A percentile compares a stretch with the other conserved stretches of the same genome.
Evolutionary conservation across 805 yeast species (phyloP).

Genomic region (Ogataea methylovora): DNA sequence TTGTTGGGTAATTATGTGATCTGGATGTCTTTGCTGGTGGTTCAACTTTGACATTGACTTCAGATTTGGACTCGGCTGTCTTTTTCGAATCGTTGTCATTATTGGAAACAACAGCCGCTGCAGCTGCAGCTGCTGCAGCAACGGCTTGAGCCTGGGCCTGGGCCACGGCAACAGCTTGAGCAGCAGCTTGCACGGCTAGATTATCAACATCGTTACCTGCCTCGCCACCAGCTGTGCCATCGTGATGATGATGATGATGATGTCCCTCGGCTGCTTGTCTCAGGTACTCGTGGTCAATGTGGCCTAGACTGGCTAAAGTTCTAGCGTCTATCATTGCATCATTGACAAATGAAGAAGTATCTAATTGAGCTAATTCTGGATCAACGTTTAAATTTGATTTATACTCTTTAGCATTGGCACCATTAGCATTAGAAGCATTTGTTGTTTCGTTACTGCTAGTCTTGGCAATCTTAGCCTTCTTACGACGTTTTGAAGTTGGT

Average conservation of each 20-base stretch:
- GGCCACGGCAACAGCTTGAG: slow-evolving; percentile 14
- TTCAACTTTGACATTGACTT: no score
- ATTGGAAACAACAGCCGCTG: slow-evolving; percentile 6
- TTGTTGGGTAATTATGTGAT: no score
- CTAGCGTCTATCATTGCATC: slow-evolving; percentile 67
- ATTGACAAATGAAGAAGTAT: slow-evolving; percentile 43
- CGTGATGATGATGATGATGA: slow-evolving; percentile 7
- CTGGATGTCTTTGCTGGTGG: no score
- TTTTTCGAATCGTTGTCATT: not conserved
- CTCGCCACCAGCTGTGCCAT: no score
- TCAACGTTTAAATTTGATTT: slow-evolving; percentile 34
- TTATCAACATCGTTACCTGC: slow-evolving; percentile 12
- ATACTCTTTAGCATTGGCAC: slow-evolving; percentile 7
- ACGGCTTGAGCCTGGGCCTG: slow-evolving; percentile 10
- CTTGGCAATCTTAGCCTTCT: no score
- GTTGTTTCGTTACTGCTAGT: not conserved
- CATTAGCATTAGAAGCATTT: slow-evolving; percentile 3
- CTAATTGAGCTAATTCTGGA: slow-evolving; percentile 49
- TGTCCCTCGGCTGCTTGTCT: slow-evolving; percentile 18
- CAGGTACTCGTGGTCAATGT: slow-evolving; percentile 23
- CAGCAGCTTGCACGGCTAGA: slow-evolving; percentile 8
- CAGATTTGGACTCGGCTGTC: no score
- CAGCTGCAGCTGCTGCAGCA: slow-evolving; percentile 15
- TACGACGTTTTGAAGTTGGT: no score
- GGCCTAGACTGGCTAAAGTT: slow-evolving; percentile 42